Evolutionary conservation across 2,329 filamentous ascomycete genomes (phyloP).

Genomic region (Xylariaceae sp.): DNA sequence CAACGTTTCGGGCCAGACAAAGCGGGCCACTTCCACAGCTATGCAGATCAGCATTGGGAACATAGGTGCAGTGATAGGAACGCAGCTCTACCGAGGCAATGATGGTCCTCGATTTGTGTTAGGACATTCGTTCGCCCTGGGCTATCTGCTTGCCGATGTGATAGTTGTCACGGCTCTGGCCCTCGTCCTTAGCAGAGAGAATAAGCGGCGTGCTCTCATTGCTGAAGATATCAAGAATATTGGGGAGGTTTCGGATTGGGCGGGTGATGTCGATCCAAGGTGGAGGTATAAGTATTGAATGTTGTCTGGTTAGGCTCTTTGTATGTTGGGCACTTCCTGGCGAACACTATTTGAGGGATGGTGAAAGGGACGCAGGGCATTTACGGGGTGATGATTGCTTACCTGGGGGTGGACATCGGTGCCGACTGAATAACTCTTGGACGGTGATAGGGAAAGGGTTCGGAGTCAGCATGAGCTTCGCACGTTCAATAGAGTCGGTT

Average conservation of each 20-base stretch:
- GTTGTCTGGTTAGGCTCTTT: not conserved
- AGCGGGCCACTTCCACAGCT: constrained; percentile 63
- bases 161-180: constrained; percentile 51
- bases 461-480: no score
- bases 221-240: constrained; percentile 45
- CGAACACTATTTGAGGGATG: no score
- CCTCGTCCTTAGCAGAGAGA: constrained; percentile 53
- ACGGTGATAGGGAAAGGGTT: no score
- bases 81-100: constrained; percentile 61
- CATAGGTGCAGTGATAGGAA: constrained; percentile 63
- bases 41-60: constrained; percentile 72
- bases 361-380: no score
- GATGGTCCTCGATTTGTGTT: constrained; percentile 61
- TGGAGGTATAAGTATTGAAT: constrained; percentile 60
- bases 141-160: constrained; percentile 58
- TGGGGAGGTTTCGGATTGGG: constrained; percentile 50
- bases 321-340: not conserved
- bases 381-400: no score
- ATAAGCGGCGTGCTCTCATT: constrained; percentile 46
- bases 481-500: no score
- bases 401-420: no score
- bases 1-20: constrained; percentile 67
- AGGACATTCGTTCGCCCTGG: constrained; percentile 63
- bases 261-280: constrained; percentile 58
- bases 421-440: no score